A percentile compares a stretch with the other conserved stretches of the same genome.
phyloP scores from a whole-genome alignment of 805 yeast genomes.

The Saccharomycopsis vini region DNA sequence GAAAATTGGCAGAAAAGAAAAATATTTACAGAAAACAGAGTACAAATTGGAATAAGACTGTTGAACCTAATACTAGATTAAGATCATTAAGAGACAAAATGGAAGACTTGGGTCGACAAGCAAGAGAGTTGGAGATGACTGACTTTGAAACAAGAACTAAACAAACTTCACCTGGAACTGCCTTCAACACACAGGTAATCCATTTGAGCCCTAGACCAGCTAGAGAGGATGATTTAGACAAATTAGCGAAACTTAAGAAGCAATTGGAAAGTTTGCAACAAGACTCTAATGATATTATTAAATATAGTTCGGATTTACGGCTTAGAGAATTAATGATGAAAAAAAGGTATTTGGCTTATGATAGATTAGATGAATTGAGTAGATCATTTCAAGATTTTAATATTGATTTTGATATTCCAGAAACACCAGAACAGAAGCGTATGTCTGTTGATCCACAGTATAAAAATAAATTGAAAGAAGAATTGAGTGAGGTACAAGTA shows the following conservation, averaged over 20 bases:
- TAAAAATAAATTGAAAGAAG: conserved; percentile 29
- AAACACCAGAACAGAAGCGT: conserved; percentile 18
- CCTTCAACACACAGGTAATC: conserved; percentile 2
- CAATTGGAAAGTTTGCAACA: conserved; percentile 55
- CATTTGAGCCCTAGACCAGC: conserved; percentile 33
- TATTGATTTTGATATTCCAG: conserved; percentile 35
- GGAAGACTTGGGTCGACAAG: conserved; percentile 79
- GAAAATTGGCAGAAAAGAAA: conserved; percentile 27
- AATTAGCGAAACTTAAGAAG: conserved; percentile 45
- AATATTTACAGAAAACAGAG: conserved; percentile 29
- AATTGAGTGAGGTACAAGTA: conserved; percentile 34
- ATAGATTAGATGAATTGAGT: conserved; percentile 64
- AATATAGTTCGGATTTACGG: conserved; percentile 43
- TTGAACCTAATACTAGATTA: conserved; percentile 71
- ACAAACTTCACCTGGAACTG: conserved; percentile 17
- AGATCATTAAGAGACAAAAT: conserved; percentile 70
- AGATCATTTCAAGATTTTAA: conserved; percentile 55
- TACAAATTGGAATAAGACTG: conserved; percentile 36
- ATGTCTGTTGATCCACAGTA: conserved; percentile 13
- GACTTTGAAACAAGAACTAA: conserved; percentile 50
- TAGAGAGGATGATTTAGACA: conserved; percentile 44
- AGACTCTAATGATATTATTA: conserved; percentile 70
- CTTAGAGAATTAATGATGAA: conserved; percentile 48
- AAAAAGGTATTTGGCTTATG: conserved; percentile 59
- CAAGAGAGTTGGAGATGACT: conserved; percentile 76